Percentiles rank a stretch among this genome's conserved stretches.
phyloP scores from a whole-genome alignment of 2,329 filamentous ascomycete species.

The Trichophyton mentagrophytes region DNA sequence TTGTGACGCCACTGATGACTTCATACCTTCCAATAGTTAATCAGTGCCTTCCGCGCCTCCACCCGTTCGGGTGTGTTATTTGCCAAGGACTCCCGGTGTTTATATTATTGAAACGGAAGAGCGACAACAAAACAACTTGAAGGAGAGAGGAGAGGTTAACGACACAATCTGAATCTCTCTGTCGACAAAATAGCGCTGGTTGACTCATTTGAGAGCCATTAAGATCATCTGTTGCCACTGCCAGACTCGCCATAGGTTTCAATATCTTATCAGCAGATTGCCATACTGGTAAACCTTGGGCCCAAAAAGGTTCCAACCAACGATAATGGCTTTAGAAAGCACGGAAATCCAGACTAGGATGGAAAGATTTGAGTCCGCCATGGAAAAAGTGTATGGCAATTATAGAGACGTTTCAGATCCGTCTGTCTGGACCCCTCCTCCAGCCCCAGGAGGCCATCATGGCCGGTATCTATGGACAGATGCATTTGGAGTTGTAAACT shows the following conservation, averaged over 20 bases:
- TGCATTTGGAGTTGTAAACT: conserved; percentile 47
- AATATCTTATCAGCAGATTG: background rate
- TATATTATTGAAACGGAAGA: background rate
- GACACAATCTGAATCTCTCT: background rate
- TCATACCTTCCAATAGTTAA: background rate
- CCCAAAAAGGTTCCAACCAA: background rate
- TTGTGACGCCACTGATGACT: background rate
- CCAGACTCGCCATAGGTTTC: background rate
- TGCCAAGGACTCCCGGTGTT: background rate
- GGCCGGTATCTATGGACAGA: conserved; percentile 51
- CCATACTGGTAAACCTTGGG: background rate
- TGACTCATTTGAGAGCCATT: background rate
- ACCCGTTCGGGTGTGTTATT: too few relatives aligned
- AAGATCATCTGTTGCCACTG: background rate
- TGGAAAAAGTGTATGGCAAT: conserved; percentile 31
- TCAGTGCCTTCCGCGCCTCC: too few relatives aligned
- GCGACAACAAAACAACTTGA: background rate
- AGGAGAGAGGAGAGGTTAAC: background rate
- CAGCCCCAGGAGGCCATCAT: conserved; percentile 41
- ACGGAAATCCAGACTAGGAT: background rate
- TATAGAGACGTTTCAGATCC: conserved; percentile 23
- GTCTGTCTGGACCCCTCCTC: conserved; percentile 36
- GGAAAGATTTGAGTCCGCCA: conserved; percentile 12
- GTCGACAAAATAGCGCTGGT: background rate
- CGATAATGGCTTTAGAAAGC: background rate